These are phyloP conservation scores for Emmonsia crescens DNA, from an alignment of 2,329 filamentous ascomycete genomes.

Conservation along the genomic window DNA sequence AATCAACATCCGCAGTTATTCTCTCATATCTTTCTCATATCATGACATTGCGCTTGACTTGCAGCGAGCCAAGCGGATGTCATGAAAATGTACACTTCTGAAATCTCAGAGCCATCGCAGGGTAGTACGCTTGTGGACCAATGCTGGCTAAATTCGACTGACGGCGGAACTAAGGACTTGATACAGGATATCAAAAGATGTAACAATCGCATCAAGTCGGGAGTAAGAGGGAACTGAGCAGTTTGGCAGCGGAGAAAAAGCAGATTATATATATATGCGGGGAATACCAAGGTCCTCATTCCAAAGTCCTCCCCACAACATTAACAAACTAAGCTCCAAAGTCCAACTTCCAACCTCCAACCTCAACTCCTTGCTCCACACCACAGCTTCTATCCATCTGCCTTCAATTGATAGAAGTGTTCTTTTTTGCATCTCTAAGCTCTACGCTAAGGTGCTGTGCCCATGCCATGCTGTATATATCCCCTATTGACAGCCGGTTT, in stretches of 20 bases:
- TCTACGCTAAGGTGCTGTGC: neutral
- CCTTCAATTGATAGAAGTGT: neutral
- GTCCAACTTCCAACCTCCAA: neutral
- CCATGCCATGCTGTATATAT: no score
- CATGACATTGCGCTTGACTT: neutral
- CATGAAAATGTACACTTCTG: neutral
- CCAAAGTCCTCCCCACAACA: neutral
- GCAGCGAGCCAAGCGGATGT: neutral
- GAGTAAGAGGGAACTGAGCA: neutral
- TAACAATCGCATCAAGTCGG: neutral
- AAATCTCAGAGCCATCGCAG: neutral
- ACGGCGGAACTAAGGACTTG: neutral
- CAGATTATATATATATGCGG: neutral
- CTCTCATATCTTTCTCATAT: neutral
- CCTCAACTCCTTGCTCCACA: neutral
- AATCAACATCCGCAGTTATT: neutral
- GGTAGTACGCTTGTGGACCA: neutral
- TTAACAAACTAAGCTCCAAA: no score
- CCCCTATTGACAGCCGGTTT: no score
- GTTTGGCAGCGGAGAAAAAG: neutral
- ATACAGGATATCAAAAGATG: neutral
- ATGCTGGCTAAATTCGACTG: neutral
- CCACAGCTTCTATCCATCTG: neutral
- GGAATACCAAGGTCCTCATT: neutral
- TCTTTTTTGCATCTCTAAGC: neutral